A percentile compares a stretch with the other conserved stretches of the same genome.
These are phyloP conservation scores for Bonia amplexicaulis DNA, from an alignment of 176 grass and related monocot genomes.

Conservation along the genomic window DNA sequence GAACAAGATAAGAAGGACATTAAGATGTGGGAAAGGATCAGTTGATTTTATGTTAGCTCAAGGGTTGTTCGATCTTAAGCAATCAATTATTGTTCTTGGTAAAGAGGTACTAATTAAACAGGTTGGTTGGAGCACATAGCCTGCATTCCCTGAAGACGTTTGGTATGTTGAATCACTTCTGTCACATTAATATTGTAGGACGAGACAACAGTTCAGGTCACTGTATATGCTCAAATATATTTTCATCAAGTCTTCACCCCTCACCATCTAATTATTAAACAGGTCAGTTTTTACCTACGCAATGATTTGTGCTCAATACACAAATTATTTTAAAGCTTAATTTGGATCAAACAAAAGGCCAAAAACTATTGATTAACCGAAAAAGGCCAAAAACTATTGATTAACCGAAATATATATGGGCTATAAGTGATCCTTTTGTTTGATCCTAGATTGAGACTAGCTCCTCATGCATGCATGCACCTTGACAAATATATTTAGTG, in stretches of 20 bases:
- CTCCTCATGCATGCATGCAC: background rate
- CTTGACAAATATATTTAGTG: background rate
- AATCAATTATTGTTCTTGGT: background rate
- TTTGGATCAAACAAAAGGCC: background rate
- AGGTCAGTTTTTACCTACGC: background rate
- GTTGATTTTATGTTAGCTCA: background rate
- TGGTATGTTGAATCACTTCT: background rate
- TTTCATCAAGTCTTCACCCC: no score
- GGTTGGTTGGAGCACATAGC: background rate
- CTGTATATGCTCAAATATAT: no score
- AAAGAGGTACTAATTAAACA: background rate
- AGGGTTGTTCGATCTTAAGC: background rate
- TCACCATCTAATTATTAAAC: background rate
- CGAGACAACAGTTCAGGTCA: no score
- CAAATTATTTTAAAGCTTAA: background rate
- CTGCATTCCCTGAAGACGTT: background rate
- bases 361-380: background rate
- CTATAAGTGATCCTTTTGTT: background rate
- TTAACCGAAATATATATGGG: no score
- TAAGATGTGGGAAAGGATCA: background rate
- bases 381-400: background rate
- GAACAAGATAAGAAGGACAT: no score
- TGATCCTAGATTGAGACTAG: slow-evolving; percentile 6
- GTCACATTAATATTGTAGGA: no score
- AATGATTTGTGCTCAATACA: background rate